Conservation (phyloP, 257 asterid genomes). For the Solanum gandarillasii region DNA sequence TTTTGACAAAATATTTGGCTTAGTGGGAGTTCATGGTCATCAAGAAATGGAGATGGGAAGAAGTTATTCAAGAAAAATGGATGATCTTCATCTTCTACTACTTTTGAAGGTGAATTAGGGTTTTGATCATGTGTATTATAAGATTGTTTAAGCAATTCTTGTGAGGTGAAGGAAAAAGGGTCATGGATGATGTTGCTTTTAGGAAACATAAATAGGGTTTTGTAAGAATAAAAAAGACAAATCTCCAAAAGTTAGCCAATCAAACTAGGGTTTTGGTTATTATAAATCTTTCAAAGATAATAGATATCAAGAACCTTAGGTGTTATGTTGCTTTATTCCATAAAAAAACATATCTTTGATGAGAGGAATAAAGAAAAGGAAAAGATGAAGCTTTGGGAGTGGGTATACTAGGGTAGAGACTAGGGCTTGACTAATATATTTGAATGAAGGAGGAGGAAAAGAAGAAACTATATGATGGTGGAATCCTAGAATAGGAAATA, state of each 20-base stretch:
- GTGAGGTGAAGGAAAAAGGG: slow-evolving; percentile 5
- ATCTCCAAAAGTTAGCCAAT: background rate
- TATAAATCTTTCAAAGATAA: background rate
- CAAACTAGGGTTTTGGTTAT: background rate
- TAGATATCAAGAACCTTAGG: background rate
- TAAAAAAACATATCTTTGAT: background rate
- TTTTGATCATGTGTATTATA: slow-evolving; percentile 13
- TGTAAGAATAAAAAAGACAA: background rate
- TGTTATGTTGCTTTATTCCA: background rate
- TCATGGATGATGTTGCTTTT: slow-evolving; percentile 12
- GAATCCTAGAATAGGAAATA: background rate
- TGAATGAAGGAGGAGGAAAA: background rate
- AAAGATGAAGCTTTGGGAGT: background rate
- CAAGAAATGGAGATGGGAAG: slow-evolving; percentile 41
- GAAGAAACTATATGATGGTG: background rate
- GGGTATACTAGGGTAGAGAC: background rate
- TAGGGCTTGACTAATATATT: background rate
- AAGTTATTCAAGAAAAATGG: slow-evolving; percentile 17
- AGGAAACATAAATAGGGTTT: slow-evolving; percentile 19
- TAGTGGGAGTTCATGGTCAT: slow-evolving; percentile 35
- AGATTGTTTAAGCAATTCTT: slow-evolving; percentile 12
- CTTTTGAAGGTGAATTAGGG: slow-evolving; percentile 9
- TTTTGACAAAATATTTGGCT: slow-evolving; percentile 26
- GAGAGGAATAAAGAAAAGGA: background rate
- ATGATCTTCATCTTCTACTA: slow-evolving; percentile 9